phyloP scores from a whole-genome alignment of 2,329 filamentous ascomycete species.

The Xylaria sp. region DNA sequence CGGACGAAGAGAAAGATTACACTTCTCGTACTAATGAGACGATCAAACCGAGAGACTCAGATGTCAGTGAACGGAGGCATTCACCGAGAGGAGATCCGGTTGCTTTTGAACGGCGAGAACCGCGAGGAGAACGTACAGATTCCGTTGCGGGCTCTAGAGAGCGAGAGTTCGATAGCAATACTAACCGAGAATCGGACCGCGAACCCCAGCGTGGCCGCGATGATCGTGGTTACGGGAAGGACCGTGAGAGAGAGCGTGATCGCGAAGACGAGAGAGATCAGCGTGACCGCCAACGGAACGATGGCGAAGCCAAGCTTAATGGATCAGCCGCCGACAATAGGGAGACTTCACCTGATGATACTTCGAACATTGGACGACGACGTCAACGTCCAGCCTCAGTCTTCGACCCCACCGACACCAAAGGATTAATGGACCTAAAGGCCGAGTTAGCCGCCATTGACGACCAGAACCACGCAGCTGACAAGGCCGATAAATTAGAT shows the following conservation, averaged over 20 bases:
- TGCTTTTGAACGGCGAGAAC: conserved; percentile 45
- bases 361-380: conserved; percentile 54
- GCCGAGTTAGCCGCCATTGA: conserved; percentile 61
- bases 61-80: conserved; percentile 40
- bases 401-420: conserved; percentile 66
- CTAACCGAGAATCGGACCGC: conserved; percentile 27
- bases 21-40: conserved; percentile 45
- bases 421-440: conserved; percentile 61
- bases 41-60: conserved; percentile 47
- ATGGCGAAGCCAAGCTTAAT: conserved; percentile 53
- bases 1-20: conserved; percentile 46
- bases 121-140: conserved; percentile 40
- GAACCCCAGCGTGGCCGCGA: conserved; percentile 40
- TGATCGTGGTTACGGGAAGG: conserved; percentile 38
- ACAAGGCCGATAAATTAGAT: conserved; percentile 41
- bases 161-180: conserved; percentile 39
- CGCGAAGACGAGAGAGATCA: conserved; percentile 41
- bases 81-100: conserved; percentile 43
- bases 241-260: conserved; percentile 32
- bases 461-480: conserved; percentile 45
- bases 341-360: conserved; percentile 58
- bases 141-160: conserved; percentile 41
- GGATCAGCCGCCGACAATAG: conserved; percentile 42
- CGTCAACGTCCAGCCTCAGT: conserved; percentile 53
- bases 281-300: conserved; percentile 51